Evolutionary conservation across 495 filamentous ascomycete genomes (phyloP).

Genomic region (Cladorrhinum samala): DNA sequence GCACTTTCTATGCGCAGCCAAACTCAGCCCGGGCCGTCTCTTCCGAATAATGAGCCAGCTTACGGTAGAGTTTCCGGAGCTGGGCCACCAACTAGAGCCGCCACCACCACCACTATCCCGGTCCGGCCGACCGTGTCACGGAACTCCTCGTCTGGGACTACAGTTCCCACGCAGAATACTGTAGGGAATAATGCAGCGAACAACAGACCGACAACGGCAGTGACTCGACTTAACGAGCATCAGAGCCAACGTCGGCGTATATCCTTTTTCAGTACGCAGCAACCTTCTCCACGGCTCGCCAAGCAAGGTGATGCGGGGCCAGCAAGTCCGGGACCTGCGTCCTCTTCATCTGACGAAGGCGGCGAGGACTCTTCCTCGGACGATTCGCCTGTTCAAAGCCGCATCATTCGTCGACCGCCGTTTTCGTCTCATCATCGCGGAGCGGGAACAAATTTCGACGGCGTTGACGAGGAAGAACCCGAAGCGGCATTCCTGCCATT

Average conservation of each 20-base stretch:
- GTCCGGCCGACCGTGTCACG: conserved; percentile 42
- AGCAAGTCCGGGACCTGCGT: conserved; percentile 31
- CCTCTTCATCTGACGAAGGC: conserved; percentile 24
- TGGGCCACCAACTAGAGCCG: conserved; percentile 29
- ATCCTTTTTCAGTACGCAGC: not conserved
- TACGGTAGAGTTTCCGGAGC: conserved; percentile 18
- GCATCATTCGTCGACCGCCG: conserved; percentile 53
- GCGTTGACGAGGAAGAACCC: conserved; percentile 40
- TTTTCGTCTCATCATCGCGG: conserved; percentile 30
- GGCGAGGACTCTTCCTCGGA: conserved; percentile 36
- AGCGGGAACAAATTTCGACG: not conserved
- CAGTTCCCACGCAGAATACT: conserved; percentile 37
- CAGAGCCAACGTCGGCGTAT: not conserved
- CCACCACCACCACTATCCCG: conserved; percentile 22
- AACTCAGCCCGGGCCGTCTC: conserved; percentile 29
- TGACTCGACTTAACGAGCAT: conserved; percentile 1
- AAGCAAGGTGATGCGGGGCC: conserved; percentile 16
- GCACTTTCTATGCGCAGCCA: conserved; percentile 62
- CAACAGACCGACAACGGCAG: conserved; percentile 6
- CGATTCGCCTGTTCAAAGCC: conserved; percentile 41
- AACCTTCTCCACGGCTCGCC: not conserved
- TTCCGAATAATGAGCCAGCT: conserved; percentile 41
- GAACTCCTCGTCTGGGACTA: conserved; percentile 54
- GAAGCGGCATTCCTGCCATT: conserved; percentile 74
- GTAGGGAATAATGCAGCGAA: conserved; percentile 6